A percentile compares a stretch with the other conserved stretches of the same genome.
Evolutionary conservation across 306 rosid species (phyloP).

Genomic region (Rosa rugosa): DNA sequence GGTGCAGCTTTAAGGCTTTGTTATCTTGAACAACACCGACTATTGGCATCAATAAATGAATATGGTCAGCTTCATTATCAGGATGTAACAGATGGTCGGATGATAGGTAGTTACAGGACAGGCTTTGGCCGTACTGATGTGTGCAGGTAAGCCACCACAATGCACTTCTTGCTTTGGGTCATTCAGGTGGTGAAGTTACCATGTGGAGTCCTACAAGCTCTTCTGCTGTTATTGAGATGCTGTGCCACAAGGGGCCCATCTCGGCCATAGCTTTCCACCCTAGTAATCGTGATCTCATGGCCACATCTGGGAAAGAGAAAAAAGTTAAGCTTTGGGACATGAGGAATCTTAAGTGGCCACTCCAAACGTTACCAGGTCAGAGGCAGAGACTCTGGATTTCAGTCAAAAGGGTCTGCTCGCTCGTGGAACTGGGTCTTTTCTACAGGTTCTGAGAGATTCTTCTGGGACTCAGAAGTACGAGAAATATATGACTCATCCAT

Average conservation of each 20-base stretch:
- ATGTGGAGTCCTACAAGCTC: constrained; percentile 95
- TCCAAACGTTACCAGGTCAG: constrained; percentile 66
- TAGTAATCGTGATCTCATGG: constrained; percentile 85
- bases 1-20: constrained; percentile 77
- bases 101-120: constrained; percentile 61
- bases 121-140: constrained; percentile 79
- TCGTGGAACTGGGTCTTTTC: constrained; percentile 52
- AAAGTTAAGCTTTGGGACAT: constrained; percentile 88
- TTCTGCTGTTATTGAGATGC: constrained; percentile 73
- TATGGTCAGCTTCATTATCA: constrained; percentile 85
- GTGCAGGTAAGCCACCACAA: constrained; percentile 75
- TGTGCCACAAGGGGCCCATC: constrained; percentile 80
- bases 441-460: constrained; percentile 55
- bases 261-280: constrained; percentile 83
- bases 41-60: constrained; percentile 75
- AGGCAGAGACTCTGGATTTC: constrained; percentile 78
- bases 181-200: constrained; percentile 73
- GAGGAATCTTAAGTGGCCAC: constrained; percentile 64
- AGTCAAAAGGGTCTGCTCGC: constrained; percentile 93
- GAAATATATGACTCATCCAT: constrained; percentile 76
- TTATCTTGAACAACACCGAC: constrained; percentile 72
- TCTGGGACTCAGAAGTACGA: constrained; percentile 57
- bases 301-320: constrained; percentile 85
- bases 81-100: constrained; percentile 68
- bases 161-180: constrained; percentile 78